Conservation (phyloP, 1,284 basidiomycete genomes). For the Sporisorium reilianum region DNA sequence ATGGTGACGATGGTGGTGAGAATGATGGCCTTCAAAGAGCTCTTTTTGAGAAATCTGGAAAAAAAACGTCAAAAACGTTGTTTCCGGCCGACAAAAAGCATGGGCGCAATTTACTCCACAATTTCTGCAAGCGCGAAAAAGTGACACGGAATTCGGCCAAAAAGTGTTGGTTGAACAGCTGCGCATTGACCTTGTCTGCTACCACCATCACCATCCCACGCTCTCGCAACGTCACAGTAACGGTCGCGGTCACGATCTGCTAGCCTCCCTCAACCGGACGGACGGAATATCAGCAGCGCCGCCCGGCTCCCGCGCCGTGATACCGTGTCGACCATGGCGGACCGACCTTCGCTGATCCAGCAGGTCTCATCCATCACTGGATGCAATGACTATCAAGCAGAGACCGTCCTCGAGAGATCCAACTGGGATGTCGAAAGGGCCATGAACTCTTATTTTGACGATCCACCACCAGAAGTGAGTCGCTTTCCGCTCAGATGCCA, state of each 20-base stretch:
- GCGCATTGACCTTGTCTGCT: constrained; percentile 1
- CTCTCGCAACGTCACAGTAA: background rate
- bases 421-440: constrained; percentile 41
- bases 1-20: constrained; percentile 2
- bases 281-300: background rate
- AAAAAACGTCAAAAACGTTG: background rate
- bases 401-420: constrained; percentile 30
- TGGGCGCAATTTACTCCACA: constrained; percentile 5
- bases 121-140: background rate
- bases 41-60: constrained; percentile 8
- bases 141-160: background rate
- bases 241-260: background rate
- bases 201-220: constrained; percentile 1
- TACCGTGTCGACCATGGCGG: constrained; percentile 16
- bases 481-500: background rate
- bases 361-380: constrained; percentile 45
- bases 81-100: constrained; percentile 11
- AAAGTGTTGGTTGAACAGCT: constrained; percentile 4
- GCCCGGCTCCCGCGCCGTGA: background rate
- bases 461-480: constrained; percentile 50
- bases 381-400: constrained; percentile 39
- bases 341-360: constrained; percentile 25
- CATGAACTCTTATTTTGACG: constrained; percentile 46
- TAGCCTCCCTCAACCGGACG: background rate
- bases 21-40: background rate